Evolutionary conservation across 768 basidiomycete genomes (phyloP).

Genomic region (Russula sp.): DNA sequence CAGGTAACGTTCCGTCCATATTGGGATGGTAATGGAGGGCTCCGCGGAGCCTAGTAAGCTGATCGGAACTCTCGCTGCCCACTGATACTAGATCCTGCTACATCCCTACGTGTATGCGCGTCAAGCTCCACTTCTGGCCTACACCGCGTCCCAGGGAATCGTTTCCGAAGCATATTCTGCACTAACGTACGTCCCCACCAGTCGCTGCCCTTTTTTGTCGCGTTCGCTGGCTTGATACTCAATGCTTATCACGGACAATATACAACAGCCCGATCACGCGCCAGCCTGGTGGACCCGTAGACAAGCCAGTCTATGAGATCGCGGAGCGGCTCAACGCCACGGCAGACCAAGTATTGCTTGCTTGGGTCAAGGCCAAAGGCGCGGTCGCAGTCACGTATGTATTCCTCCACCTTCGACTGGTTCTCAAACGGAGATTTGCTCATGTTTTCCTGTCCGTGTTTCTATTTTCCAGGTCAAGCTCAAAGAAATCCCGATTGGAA

Average conservation of each 20-base stretch:
- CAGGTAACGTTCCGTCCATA: slow-evolving; percentile 44
- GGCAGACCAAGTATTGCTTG: slow-evolving; percentile 65
- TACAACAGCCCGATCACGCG: slow-evolving; percentile 54
- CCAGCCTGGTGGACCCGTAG: slow-evolving; percentile 60
- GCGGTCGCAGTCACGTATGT: slow-evolving; percentile 60
- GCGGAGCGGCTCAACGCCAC: slow-evolving; percentile 50
- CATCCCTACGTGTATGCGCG: slow-evolving; percentile 66
- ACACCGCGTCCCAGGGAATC: slow-evolving; percentile 54
- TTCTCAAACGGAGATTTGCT: background rate
- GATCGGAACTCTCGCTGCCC: background rate
- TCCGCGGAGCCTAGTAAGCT: background rate
- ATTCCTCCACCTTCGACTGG: background rate
- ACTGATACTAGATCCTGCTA: slow-evolving; percentile 50
- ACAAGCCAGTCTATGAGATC: slow-evolving; percentile 54
- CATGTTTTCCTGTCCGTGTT: background rate
- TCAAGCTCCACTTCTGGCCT: slow-evolving; percentile 57
- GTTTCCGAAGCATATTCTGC: slow-evolving; percentile 70
- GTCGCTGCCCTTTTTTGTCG: background rate
- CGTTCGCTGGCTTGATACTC: background rate
- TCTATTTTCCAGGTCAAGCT: slow-evolving; percentile 49
- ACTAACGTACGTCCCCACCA: slow-evolving; percentile 47
- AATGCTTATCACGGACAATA: background rate
- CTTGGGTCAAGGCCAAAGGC: slow-evolving; percentile 70
- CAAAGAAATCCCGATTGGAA: slow-evolving; percentile 60
- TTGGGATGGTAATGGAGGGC: background rate